Evolutionary conservation across 805 yeast genomes (phyloP), one percentile per base, ranked within the genome.

Genomic region (Pichia heedii): DNA sequence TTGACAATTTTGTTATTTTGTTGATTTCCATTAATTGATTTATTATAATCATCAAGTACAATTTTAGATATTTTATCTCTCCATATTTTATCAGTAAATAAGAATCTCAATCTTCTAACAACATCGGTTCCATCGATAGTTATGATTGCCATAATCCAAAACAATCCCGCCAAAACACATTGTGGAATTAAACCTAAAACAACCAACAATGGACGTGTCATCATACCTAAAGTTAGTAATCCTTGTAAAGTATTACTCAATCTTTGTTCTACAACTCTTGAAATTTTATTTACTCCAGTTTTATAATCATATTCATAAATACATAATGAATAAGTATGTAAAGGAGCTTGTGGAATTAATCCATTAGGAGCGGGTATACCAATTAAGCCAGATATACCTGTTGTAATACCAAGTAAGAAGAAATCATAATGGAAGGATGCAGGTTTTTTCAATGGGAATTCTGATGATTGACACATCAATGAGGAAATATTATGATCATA

Each of bases 351-450:
- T 1, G 98, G 98, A 36, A 90, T 90, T 27, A 90, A 68, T 0
- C 98, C 98, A 62, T 93, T 93, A 0, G 97, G 97, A 2, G 97
- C 88, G 0, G 97, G 98, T 2, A 93, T 71, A 0, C 97, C 98
- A 11, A 90, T 56, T 1, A 90, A 62, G 0, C 97, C 97, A 3
- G 95, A 71, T 1, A 90, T 61, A 0, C 95, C 94, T 0, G 97
- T 93, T 5, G 89, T 82, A 8, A 86, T 57, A 0, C 97, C 97
- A 30, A 90, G 67, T 21, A 93, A 63, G 34, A 83, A 73, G 55
- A 89, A 84, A 62, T 90, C 98, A 79, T 87, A 93, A 63, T 93
- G 97, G 62, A 93, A 93, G 0, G 90, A 70, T 0, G 95, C 76
- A 0, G 97, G 96, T 55, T 93, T 90, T 40, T 68, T 76, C 45